phyloP scores from a whole-genome alignment of 2,329 filamentous ascomycete genomes.

The Claviceps arundinis region DNA sequence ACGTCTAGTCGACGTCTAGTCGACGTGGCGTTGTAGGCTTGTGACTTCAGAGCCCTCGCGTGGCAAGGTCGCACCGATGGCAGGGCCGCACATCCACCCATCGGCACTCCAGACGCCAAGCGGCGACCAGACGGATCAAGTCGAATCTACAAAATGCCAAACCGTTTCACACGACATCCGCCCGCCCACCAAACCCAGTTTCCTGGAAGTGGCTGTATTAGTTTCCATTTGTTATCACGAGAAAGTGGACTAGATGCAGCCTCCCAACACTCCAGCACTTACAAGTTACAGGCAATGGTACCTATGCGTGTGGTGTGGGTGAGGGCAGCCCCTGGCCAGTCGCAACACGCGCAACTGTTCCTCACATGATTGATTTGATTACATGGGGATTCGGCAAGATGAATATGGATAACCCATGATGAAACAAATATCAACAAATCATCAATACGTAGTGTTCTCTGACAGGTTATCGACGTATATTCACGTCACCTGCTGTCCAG shows the following conservation, averaged over 20 bases:
- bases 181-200: not conserved
- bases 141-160: not conserved
- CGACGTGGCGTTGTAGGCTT: conserved; percentile 6
- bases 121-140: not conserved
- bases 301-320: not conserved
- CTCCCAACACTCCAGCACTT: not conserved
- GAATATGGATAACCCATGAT: not conserved
- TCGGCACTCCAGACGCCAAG: not conserved
- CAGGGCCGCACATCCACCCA: not conserved
- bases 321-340: not conserved
- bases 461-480: not conserved
- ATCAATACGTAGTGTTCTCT: not conserved
- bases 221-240: not conserved
- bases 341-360: not conserved
- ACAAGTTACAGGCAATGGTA: not conserved
- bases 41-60: conserved; percentile 8
- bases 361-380: not conserved
- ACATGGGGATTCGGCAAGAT: not conserved
- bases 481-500: too few relatives aligned
- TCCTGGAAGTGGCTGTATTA: conserved; percentile 2
- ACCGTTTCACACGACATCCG: not conserved
- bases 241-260: not conserved
- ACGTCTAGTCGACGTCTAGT: not conserved
- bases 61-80: conserved; percentile 7
- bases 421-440: not conserved